Conservation (phyloP, 2,329 filamentous ascomycete genomes). For the Rhinocladiella mackenziei region DNA sequence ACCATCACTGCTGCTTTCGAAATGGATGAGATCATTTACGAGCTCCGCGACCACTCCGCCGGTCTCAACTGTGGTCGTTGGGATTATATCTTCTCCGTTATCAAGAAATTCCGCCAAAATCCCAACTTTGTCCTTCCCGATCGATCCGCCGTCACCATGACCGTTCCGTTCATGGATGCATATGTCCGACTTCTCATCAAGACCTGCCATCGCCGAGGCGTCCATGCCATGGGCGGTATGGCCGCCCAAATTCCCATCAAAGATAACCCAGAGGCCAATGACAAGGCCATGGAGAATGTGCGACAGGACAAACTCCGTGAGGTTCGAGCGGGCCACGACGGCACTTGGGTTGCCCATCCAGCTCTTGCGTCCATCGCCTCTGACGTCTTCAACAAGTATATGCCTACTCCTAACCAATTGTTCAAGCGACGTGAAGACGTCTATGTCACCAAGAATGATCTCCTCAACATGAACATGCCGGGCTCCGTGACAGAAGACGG, state of each 20-base stretch:
- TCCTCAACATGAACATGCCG: slow-evolving; percentile 97
- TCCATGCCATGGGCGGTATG: slow-evolving; percentile 99
- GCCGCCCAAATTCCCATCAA: slow-evolving; percentile 98
- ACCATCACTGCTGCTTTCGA: slow-evolving; percentile 97
- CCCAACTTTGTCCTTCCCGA: slow-evolving; percentile 89
- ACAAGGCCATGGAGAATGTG: slow-evolving; percentile 88
- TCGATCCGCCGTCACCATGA: slow-evolving; percentile 90
- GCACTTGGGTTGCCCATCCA: slow-evolving; percentile 96
- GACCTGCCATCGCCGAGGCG: slow-evolving; percentile 92
- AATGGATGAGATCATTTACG: slow-evolving; percentile 99
- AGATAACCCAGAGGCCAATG: slow-evolving; percentile 84
- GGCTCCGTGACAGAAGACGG: slow-evolving; percentile 88
- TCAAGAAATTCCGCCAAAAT: slow-evolving; percentile 99
- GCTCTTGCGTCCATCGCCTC: slow-evolving; percentile 82
- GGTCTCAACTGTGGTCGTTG: slow-evolving; percentile 97
- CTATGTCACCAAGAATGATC: slow-evolving; percentile 75
- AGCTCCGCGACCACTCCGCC: slow-evolving; percentile 91
- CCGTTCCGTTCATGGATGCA: slow-evolving; percentile 94
- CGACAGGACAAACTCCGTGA: slow-evolving; percentile 95
- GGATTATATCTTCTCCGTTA: slow-evolving; percentile 99
- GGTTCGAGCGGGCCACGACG: slow-evolving; percentile 90
- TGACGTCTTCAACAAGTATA: slow-evolving; percentile 95
- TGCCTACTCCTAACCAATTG: slow-evolving; percentile 97
- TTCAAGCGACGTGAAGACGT: slow-evolving; percentile 89
- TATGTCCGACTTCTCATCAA: slow-evolving; percentile 97